phyloP scores from a whole-genome alignment of 305 asterid species.

The Caryopteris hybrid region DNA sequence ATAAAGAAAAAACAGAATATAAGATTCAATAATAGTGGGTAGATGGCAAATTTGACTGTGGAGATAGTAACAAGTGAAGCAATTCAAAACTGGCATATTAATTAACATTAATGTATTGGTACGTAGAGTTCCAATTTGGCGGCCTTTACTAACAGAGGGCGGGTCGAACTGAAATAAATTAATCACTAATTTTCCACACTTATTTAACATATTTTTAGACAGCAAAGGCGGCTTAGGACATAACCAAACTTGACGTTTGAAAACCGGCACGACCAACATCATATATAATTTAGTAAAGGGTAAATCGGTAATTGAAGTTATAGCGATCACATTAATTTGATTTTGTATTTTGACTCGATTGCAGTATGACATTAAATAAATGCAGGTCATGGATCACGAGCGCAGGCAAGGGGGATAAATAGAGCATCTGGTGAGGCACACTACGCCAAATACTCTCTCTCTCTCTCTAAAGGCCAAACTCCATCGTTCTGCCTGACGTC shows the following conservation, averaged over 20 bases:
- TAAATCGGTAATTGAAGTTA: background rate
- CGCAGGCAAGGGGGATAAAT: constrained; percentile 13
- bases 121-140: constrained; percentile 7
- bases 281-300: background rate
- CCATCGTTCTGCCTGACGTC: constrained; percentile 18
- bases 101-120: background rate
- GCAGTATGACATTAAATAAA: constrained; percentile 7
- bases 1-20: background rate
- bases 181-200: background rate
- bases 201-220: too few species aligned
- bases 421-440: constrained; percentile 8
- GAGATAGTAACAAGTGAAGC: background rate
- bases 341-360: background rate
- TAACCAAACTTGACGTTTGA: too few species aligned
- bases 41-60: background rate
- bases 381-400: constrained; percentile 18
- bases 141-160: background rate
- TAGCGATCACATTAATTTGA: background rate
- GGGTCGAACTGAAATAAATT: background rate
- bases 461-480: background rate
- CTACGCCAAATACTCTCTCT: background rate
- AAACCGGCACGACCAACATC: too few species aligned
- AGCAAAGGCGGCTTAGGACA: too few species aligned
- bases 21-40: background rate
- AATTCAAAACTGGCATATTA: background rate